These are phyloP conservation scores for Amanita pseudoporphyria DNA, from an alignment of 768 basidiomycete species.

Conservation along the genomic window DNA sequence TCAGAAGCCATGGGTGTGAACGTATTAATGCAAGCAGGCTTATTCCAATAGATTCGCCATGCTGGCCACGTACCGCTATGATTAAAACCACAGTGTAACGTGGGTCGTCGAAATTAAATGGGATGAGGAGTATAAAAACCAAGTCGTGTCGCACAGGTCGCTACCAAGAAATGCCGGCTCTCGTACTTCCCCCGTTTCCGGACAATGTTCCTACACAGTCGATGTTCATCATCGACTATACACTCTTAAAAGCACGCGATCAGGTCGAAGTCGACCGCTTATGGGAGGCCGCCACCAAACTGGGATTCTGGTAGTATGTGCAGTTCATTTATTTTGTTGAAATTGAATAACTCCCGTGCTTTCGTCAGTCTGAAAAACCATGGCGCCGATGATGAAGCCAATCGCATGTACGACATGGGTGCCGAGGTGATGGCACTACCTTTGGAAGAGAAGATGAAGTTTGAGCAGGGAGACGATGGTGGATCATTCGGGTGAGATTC, in stretches of 20 bases:
- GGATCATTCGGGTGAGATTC: slow-evolving; percentile 25
- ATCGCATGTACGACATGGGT: slow-evolving; percentile 48
- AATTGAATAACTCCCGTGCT: not conserved
- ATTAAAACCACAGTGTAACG: no score
- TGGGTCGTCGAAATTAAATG: no score
- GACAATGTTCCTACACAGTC: slow-evolving; percentile 43
- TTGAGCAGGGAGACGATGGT: slow-evolving; percentile 44
- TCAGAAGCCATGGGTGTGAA: no score
- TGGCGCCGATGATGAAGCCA: slow-evolving; percentile 35
- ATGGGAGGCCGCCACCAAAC: slow-evolving; percentile 46
- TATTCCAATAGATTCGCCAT: no score
- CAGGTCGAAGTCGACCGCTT: slow-evolving; percentile 36
- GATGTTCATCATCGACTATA: slow-evolving; percentile 46
- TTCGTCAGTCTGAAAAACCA: slow-evolving; percentile 43
- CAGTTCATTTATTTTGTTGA: not conserved
- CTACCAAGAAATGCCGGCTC: no score
- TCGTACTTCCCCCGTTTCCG: slow-evolving; percentile 34
- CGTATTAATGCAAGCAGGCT: no score
- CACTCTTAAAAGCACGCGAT: slow-evolving; percentile 32
- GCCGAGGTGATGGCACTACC: slow-evolving; percentile 44
- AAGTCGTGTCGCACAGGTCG: no score
- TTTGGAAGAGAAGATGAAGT: slow-evolving; percentile 47
- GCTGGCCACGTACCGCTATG: no score
- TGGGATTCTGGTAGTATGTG: slow-evolving; percentile 61
- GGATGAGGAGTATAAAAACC: no score